A percentile compares a stretch with the other conserved stretches of the same genome.
phyloP scores from a whole-genome alignment of 1,284 basidiomycete genomes.

The Ceratobasidium sp. region DNA sequence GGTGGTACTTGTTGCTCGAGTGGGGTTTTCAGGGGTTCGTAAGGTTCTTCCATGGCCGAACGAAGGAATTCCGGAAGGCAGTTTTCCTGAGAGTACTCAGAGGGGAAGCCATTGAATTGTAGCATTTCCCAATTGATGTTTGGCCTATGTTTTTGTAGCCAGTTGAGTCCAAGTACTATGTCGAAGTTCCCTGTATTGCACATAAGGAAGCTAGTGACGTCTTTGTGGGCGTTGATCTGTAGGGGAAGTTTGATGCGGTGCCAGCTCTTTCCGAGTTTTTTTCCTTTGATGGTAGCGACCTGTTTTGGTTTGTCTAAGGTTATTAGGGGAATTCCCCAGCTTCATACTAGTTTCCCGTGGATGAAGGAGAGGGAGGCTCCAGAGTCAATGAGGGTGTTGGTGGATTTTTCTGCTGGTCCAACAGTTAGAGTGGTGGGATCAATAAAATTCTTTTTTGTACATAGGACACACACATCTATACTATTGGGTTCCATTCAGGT shows the following conservation, averaged over 20 bases:
- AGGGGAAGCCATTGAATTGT: neutral
- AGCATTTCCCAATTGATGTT: neutral
- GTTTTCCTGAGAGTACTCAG: neutral
- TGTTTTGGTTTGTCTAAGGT: neutral
- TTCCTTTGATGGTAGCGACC: neutral
- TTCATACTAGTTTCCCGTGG: too few relatives aligned
- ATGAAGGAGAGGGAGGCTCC: conserved; percentile 3
- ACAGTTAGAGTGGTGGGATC: neutral
- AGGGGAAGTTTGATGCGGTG: neutral
- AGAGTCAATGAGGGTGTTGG: conserved; percentile 21
- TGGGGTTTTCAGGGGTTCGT: neutral
- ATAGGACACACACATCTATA: too few relatives aligned
- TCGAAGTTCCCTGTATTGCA: neutral
- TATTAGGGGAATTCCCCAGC: conserved; percentile 2
- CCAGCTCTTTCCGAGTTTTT: neutral
- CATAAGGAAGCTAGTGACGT: neutral
- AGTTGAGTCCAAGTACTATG: neutral
- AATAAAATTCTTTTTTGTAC: too few relatives aligned
- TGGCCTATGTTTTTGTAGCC: neutral
- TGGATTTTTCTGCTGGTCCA: neutral
- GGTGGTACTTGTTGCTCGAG: neutral
- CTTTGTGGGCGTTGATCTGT: neutral
- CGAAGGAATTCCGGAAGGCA: neutral
- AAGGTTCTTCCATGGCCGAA: conserved; percentile 4
- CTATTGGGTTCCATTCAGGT: neutral